Evolutionary conservation across 331 rosid species (phyloP).

Genomic region (Dryas integrifolia): DNA sequence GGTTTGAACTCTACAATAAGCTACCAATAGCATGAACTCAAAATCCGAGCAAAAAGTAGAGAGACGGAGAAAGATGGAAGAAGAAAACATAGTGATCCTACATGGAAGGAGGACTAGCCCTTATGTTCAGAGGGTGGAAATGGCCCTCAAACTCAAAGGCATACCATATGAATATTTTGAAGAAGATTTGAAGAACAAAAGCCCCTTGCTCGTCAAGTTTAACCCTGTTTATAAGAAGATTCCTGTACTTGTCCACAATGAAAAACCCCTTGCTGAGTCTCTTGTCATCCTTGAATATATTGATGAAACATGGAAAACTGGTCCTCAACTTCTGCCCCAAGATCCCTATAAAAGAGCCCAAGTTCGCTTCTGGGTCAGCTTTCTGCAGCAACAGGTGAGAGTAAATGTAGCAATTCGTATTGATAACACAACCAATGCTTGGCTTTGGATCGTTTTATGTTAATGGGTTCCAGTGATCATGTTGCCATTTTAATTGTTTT

Average conservation of each 20-base stretch:
- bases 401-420: no score
- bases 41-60: neutral
- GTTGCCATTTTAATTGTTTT: no score
- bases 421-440: neutral
- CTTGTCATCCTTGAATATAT: constrained; percentile 29
- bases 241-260: constrained; percentile 28
- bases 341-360: constrained; percentile 27
- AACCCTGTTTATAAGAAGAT: constrained; percentile 25
- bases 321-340: constrained; percentile 15
- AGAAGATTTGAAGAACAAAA: constrained; percentile 24
- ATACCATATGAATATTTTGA: constrained; percentile 26
- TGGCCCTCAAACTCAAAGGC: constrained; percentile 24
- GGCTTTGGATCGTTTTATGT: no score
- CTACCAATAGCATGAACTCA: neutral
- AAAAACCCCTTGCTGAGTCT: constrained; percentile 28
- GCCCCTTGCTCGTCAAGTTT: constrained; percentile 8
- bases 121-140: constrained; percentile 16
- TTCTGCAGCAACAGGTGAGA: constrained; percentile 26
- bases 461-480: no score
- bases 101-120: constrained; percentile 24
- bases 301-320: constrained; percentile 26
- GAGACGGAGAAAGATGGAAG: constrained; percentile 9
- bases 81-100: constrained; percentile 18
- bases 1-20: neutral
- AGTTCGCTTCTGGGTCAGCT: constrained; percentile 23